Base-by-base conservation (phyloP, 2,329 filamentous ascomycete species). In the Fusarium falciforme region DNA sequence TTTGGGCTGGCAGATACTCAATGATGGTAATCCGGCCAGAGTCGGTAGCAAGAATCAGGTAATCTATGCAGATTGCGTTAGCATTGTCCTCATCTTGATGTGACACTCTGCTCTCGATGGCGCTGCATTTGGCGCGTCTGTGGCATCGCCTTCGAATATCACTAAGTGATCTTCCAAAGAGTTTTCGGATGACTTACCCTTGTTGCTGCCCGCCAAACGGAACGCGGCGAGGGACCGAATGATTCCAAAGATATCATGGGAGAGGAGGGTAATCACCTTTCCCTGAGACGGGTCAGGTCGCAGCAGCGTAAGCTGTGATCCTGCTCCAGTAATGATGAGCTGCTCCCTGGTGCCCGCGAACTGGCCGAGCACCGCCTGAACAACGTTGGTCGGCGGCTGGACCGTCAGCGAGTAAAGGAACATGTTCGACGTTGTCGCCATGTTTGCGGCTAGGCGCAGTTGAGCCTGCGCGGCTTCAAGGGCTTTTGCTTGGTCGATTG, bases 381-480 rank as follows among this genome's bases (percentile, higher is more conserved):
- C 95, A 80, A 98, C 91, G 69, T 94, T 93, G 76, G 95, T 95
- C 36, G 96, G 94, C 78, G 94, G 93, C 85, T 98, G 95, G 80
- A 99, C 92, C 77, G 96, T 98, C 86, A 99, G 89, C 80, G 94
- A 96, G 87, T 99, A 99, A 86, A 99, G 92, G 84, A 98, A 98
- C 94, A 98, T 97, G 83, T 96, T 96, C 76, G 95, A 98, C 71
- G 96, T 98, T 82, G 95, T 97, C 87, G 96, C 96, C 96, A 98
- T 98, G 82, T 81, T 89, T 81, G 80, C 84, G 80, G 80, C 80
- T 83, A 80, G 81, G 84, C 85, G 85, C 85, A 86, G 85, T 81
- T 80, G 77, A 85, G 84, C 85, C 86, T 86, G 86, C 85, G 84
- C 85, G 84, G 85, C 84, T 82, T 80, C 75, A 70, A 74, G 64